Evolutionary conservation across 176 grass and related monocot genomes (phyloP).

Genomic region (Chrysopogon serrulatus): DNA sequence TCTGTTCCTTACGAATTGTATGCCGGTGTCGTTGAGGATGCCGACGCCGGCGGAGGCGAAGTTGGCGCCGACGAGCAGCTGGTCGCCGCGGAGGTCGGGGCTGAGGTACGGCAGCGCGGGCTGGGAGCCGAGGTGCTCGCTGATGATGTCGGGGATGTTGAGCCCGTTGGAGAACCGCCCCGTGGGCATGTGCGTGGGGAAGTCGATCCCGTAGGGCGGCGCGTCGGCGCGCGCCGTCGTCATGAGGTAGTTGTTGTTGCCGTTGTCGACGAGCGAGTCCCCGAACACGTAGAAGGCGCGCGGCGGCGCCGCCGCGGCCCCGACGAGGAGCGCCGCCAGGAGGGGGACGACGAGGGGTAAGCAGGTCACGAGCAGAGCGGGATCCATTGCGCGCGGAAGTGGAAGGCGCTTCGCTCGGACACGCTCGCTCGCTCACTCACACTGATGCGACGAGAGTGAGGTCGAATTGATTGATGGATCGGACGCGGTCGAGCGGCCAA

Average conservation of each 20-base stretch:
- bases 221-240: conserved; percentile 65
- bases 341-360: background rate
- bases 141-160: conserved; percentile 86
- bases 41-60: conserved; percentile 81
- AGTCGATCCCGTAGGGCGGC: conserved; percentile 80
- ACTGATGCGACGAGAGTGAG: background rate
- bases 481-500: background rate
- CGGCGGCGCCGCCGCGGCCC: background rate
- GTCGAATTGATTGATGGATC: background rate
- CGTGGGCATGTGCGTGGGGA: conserved; percentile 55
- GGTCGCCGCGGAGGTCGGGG: conserved; percentile 53
- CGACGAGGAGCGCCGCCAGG: background rate
- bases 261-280: conserved; percentile 76
- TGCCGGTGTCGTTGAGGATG: conserved; percentile 78
- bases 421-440: background rate
- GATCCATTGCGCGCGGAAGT: background rate
- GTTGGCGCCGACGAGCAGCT: conserved; percentile 74
- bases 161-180: conserved; percentile 79
- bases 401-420: background rate
- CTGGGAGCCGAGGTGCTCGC: conserved; percentile 53
- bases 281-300: conserved; percentile 78
- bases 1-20: conserved; percentile 62
- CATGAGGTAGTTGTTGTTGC: conserved; percentile 77
- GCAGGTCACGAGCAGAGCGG: background rate
- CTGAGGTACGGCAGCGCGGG: conserved; percentile 62